Percentiles rank a stretch among this genome's conserved stretches.
Evolutionary conservation across 1,284 basidiomycete genomes (phyloP).

Genomic region (Cryptococcus deneoformans): DNA sequence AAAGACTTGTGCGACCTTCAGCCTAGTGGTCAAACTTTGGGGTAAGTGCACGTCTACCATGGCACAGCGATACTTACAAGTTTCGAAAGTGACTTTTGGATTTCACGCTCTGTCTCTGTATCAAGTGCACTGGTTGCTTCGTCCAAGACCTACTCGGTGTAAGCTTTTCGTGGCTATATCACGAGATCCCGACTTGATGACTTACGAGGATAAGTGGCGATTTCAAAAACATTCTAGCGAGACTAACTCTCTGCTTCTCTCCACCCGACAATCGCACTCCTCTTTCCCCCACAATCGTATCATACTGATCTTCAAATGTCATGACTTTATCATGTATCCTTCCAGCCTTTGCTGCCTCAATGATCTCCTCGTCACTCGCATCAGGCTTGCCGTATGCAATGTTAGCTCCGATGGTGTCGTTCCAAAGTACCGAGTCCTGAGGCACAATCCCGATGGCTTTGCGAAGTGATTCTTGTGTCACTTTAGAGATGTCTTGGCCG

Average conservation of each 20-base stretch:
- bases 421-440: constrained; percentile 96
- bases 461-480: constrained; percentile 75
- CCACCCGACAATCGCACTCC: constrained; percentile 98
- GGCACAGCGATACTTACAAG: constrained; percentile 77
- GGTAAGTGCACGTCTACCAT: neutral
- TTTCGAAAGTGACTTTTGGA: constrained; percentile 57
- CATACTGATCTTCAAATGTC: constrained; percentile 76
- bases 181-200: neutral
- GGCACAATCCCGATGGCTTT: constrained; percentile 88
- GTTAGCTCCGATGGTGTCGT: constrained; percentile 92
- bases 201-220: constrained; percentile 76
- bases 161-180: neutral
- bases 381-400: constrained; percentile 85
- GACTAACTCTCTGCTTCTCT: constrained; percentile 92
- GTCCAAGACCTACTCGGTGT: constrained; percentile 68
- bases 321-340: constrained; percentile 79
- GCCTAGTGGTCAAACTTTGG: constrained; percentile 56
- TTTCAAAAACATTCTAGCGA: constrained; percentile 89
- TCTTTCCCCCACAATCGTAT: constrained; percentile 91
- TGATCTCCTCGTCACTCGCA: constrained; percentile 86
- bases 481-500: constrained; percentile 75
- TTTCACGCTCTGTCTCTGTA: constrained; percentile 72
- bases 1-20: constrained; percentile 77
- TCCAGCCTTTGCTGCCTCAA: constrained; percentile 76
- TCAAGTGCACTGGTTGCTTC: constrained; percentile 98